Base-by-base conservation (phyloP, 495 filamentous ascomycete genomes). In the Penicillium parvum region DNA sequence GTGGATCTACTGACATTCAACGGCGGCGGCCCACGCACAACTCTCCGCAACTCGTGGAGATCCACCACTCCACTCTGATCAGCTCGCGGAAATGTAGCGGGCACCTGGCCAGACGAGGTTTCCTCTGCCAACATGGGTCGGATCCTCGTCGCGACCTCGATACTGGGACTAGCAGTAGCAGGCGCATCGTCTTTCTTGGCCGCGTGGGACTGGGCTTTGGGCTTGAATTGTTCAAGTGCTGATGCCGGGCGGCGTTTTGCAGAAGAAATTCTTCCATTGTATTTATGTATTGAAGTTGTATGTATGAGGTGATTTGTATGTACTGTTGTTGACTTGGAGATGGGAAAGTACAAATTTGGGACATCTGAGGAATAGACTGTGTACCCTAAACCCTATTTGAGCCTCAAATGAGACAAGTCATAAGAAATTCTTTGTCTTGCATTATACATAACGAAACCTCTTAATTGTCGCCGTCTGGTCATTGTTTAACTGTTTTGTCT, bases 1-100 rank as follows among this genome's bases (percentile, higher is more conserved):
- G n/a, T n/a, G n/a, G 28, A 11, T 30, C 23, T 22, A 44, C 44
- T 41, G 4, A 53, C 50, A 40, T 48, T 53, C 41, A 53, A 25
- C 6, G 40, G 32, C 3, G 40, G 50, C 10, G 44, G 20, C 4
- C 45, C 50, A 29, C 44, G 16, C 6, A 48, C 44, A 10, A 37
- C 43, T 17, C 44, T 22, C 20, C 32, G 27, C 27, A 52, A 9
- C 33, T 47, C 39, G 40, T 52, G 44, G 3, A 52, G 30, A 40
- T 48, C 49, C 22, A 53, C 32, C 9, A 45, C 45, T 12, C 40
- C 40, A 40, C 22, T 42, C 9, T 34, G 37, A 6, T 26, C 34
- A 5, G 16, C 12, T 3, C 50, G 40, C n/a, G 45, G 23, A 32
- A 41, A 45, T 1, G 27, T 17, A 15, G 45, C 45, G 12, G 38